Evolutionary conservation across 352 stramenopile genomes (phyloP).

Genomic region (Globisporangium carolinianum): DNA sequence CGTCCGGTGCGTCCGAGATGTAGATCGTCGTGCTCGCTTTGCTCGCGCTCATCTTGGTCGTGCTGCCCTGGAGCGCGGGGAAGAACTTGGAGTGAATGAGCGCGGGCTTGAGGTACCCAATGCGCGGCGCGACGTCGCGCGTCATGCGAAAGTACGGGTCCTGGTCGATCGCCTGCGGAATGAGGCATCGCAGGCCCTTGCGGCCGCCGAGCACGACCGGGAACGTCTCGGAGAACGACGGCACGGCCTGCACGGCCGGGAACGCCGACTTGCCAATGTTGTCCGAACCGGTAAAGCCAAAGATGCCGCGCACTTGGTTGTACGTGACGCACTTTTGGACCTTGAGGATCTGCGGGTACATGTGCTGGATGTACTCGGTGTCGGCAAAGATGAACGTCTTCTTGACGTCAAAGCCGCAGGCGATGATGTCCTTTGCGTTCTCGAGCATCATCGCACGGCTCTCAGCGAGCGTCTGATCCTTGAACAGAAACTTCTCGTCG

Average conservation of each 20-base stretch:
- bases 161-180: slow-evolving; percentile 99
- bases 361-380: slow-evolving; percentile 97
- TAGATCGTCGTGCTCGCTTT: slow-evolving; percentile 97
- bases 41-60: slow-evolving; percentile 98
- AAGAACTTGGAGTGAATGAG: slow-evolving; percentile 99
- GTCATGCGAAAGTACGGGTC: slow-evolving; percentile 99
- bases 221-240: slow-evolving; percentile 98
- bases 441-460: slow-evolving; percentile 93
- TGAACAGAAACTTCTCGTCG: slow-evolving; percentile 99
- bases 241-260: slow-evolving; percentile 96
- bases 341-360: slow-evolving; percentile 99
- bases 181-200: slow-evolving; percentile 95
- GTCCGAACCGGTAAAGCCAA: slow-evolving; percentile 96
- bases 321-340: slow-evolving; percentile 99
- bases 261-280: slow-evolving; percentile 99
- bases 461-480: slow-evolving; percentile 90
- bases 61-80: slow-evolving; percentile 94
- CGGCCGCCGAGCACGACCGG: slow-evolving; percentile 80
- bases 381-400: slow-evolving; percentile 99
- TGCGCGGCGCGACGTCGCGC: slow-evolving; percentile 96
- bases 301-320: slow-evolving; percentile 97
- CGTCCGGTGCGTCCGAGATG: slow-evolving; percentile 96
- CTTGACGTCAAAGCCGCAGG: slow-evolving; percentile 93
- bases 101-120: slow-evolving; percentile 94
- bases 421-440: slow-evolving; percentile 99